Conservation (phyloP, 805 yeast genomes). For the Ascoidea tarda region DNA sequence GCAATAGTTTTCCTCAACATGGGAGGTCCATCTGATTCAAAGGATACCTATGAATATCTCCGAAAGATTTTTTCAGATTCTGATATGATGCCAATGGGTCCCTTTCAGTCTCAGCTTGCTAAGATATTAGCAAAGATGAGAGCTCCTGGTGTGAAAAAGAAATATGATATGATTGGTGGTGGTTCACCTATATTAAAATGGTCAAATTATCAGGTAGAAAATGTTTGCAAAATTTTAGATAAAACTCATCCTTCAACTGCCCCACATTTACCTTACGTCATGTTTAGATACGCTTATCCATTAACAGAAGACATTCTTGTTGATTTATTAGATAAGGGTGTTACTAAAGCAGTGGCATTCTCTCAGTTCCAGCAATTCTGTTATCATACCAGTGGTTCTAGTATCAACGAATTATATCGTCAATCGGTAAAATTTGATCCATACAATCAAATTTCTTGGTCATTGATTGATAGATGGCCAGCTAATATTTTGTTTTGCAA, state of each 20-base stretch:
- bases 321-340: conserved; percentile 69
- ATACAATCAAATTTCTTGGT: conserved; percentile 66
- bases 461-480: conserved; percentile 94
- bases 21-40: conserved; percentile 93
- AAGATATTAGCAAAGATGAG: conserved; percentile 70
- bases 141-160: conserved; percentile 72
- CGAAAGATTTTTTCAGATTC: conserved; percentile 72
- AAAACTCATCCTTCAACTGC: conserved; percentile 68
- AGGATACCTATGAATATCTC: conserved; percentile 75
- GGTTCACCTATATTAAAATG: conserved; percentile 93
- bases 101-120: conserved; percentile 60
- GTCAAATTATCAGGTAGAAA: conserved; percentile 73
- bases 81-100: conserved; percentile 82
- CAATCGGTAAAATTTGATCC: conserved; percentile 57
- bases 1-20: conserved; percentile 91
- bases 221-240: conserved; percentile 74
- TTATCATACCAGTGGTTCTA: conserved; percentile 87
- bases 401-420: conserved; percentile 76
- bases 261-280: conserved; percentile 92
- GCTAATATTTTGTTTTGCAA: conserved; percentile 63
- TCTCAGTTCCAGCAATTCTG: conserved; percentile 96
- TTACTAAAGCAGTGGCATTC: conserved; percentile 85
- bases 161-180: conserved; percentile 87
- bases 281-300: conserved; percentile 91
- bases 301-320: conserved; percentile 71